These are phyloP conservation scores for Dactylellina cionopaga DNA, from an alignment of 2,329 filamentous ascomycete genomes.

Conservation along the genomic window DNA sequence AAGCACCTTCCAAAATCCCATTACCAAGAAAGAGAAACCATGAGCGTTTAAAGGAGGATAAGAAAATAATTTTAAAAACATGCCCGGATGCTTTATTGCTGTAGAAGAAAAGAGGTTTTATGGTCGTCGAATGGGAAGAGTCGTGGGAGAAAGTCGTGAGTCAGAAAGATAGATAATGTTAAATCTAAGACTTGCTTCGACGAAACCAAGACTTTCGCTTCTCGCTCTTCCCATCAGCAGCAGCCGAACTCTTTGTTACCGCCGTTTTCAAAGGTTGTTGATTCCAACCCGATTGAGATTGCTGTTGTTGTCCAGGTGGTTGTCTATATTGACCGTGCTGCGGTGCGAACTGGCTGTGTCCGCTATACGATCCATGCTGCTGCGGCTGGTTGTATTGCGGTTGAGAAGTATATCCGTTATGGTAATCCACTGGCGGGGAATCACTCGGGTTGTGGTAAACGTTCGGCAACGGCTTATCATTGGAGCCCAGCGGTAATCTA, in stretches of 20 bases:
- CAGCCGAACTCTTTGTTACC: constrained; percentile 45
- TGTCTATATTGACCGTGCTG: constrained; percentile 35
- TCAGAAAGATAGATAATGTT: background rate
- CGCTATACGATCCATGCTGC: constrained; percentile 30
- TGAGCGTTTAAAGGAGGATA: constrained; percentile 6
- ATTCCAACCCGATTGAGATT: constrained; percentile 35
- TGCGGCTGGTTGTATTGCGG: constrained; percentile 35
- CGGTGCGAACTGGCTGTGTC: constrained; percentile 32
- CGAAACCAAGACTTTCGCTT: constrained; percentile 50
- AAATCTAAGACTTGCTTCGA: constrained; percentile 43
- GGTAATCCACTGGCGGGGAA: constrained; percentile 27
- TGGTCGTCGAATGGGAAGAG: background rate
- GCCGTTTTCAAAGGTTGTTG: constrained; percentile 35
- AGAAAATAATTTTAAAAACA: constrained; percentile 29
- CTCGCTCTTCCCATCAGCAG: constrained; percentile 32
- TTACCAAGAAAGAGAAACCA: constrained; percentile 14
- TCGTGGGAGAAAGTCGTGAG: background rate
- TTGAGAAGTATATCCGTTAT: constrained; percentile 29
- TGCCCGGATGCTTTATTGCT: constrained; percentile 10
- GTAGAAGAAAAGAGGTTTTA: background rate
- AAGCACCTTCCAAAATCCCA: constrained; percentile 17
- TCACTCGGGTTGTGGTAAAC: constrained; percentile 16
- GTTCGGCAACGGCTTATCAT: constrained; percentile 49
- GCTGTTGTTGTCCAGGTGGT: constrained; percentile 34
- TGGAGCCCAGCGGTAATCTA: constrained; percentile 28